phyloP scores from a whole-genome alignment of 495 filamentous ascomycete genomes.

The Neurospora hispaniola region DNA sequence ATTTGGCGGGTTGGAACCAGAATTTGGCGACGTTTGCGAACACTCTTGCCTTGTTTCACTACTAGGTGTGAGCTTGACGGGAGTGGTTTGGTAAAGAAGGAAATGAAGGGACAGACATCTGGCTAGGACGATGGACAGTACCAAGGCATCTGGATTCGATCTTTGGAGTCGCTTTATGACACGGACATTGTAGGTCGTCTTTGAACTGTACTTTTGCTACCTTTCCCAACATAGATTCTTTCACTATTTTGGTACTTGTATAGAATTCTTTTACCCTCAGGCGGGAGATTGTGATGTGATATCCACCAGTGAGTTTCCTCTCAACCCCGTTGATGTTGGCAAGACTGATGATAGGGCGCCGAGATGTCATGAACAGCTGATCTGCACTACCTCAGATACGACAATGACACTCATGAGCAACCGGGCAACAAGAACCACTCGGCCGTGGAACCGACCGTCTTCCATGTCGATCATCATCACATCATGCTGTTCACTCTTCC shows the following conservation, averaged over 20 bases:
- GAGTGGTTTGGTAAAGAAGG: neutral
- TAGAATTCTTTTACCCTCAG: neutral
- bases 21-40: slow-evolving; percentile 21
- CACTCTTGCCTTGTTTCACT: slow-evolving; percentile 16
- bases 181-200: neutral
- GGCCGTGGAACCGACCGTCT: neutral
- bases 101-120: neutral
- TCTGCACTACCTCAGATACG: neutral
- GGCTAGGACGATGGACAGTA: neutral
- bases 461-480: neutral
- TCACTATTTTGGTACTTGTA: neutral
- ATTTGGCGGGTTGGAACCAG: slow-evolving; percentile 20
- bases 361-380: neutral
- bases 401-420: neutral
- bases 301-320: neutral
- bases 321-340: neutral
- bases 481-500: neutral
- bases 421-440: neutral
- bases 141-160: neutral
- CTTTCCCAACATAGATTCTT: neutral
- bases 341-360: neutral
- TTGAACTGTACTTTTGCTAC: neutral
- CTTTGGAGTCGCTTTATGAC: neutral
- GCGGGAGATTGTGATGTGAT: neutral
- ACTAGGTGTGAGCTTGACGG: slow-evolving; percentile 9